These are phyloP conservation scores for Sugiyamaella japonica DNA, from an alignment of 1,139 yeast species.

Conservation along the genomic window DNA sequence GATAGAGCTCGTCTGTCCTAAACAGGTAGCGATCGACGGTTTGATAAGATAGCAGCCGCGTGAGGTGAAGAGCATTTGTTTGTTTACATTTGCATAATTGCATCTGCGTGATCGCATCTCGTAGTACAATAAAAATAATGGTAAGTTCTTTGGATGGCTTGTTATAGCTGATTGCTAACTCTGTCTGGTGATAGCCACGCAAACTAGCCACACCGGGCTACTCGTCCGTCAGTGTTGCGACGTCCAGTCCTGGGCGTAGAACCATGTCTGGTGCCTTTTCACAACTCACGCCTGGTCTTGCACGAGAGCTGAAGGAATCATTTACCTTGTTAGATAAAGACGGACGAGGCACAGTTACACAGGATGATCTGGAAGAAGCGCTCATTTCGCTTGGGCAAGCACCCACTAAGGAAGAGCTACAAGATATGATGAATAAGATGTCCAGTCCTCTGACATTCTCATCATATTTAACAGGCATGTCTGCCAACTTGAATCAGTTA, in stretches of 20 bases:
- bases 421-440: conserved; percentile 52
- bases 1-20: not conserved
- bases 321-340: conserved; percentile 78
- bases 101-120: too few species aligned
- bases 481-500: conserved; percentile 55
- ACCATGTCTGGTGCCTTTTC: conserved; percentile 39
- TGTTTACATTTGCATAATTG: not conserved
- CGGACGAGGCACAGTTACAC: conserved; percentile 66
- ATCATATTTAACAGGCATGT: conserved; percentile 67
- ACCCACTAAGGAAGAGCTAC: conserved; percentile 44
- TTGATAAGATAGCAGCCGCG: conserved; percentile 2
- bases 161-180: not conserved
- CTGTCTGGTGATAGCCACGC: conserved; percentile 13
- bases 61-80: not conserved
- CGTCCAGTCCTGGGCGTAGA: conserved; percentile 21
- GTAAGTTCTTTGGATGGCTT: not conserved
- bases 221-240: not conserved
- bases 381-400: conserved; percentile 52
- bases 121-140: not conserved
- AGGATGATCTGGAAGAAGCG: conserved; percentile 58
- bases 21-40: not conserved
- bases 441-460: conserved; percentile 66
- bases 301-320: conserved; percentile 51
- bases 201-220: conserved; percentile 17
- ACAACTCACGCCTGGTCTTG: conserved; percentile 42